Evolutionary conservation across 441 rosid species (phyloP), one percentile per base, ranked within the genome.

Genomic region (Kokia cookei): DNA sequence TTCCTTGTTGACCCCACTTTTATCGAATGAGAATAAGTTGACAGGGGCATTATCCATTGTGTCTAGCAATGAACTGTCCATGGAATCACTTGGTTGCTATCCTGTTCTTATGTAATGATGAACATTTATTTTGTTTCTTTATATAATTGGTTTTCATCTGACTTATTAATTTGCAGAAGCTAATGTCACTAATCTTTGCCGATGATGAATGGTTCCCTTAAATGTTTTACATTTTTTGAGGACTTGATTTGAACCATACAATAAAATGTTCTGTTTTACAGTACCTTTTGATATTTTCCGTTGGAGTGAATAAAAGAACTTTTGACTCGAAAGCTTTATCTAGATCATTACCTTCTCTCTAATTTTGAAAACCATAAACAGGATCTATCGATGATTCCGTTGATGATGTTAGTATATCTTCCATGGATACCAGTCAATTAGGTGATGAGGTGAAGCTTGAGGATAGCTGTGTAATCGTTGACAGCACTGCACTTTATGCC

Each of bases 391-490:
- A 77, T 77, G 80, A 72, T 75, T 63, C 75, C 24, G 42, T 32
- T 71, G 73, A 79, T 72, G 77, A 40, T 75, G 55, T 78, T n/a
- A 53, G 26, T 71, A 80, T 78, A 73, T 73, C 72, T 77, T 69
- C 79, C 51, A 78, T 87, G 90, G 88, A 83, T 70, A 84, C 84
- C 26, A 77, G 84, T 73, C 91, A 82, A 79, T 83, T 86, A 78
- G 59, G 43, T 24, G 84, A 80, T 43, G 75, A 82, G 59, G 74
- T 13, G 74, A 80, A 82, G 77, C 84, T 68, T 67, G 90, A 84
- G 79, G 87, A 85, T 22, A 82, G 80, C 61, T 79, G 83, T 53
- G 78, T 47, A 75, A 68, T 80, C 76, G 76, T 82, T 35, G 87
- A 85, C 57, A 53, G 78, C 71, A 82, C 74, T 43, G 81, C 72